phyloP scores from a whole-genome alignment of 495 filamentous ascomycete genomes.

The Aspergillus nanangensis region DNA sequence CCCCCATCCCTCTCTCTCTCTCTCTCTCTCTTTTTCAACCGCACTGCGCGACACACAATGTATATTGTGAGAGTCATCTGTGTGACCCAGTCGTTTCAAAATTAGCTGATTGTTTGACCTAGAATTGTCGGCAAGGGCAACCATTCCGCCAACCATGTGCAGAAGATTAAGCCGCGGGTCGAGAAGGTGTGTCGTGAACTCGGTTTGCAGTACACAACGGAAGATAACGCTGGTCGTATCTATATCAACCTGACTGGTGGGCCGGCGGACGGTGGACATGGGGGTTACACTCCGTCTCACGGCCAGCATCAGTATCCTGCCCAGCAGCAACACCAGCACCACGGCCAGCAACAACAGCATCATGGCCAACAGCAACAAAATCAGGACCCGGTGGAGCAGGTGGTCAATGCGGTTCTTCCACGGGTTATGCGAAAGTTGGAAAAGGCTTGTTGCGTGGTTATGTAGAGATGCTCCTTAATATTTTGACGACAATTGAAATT shows the following conservation, averaged over 20 bases:
- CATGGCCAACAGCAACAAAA: constrained; percentile 41
- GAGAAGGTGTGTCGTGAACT: constrained; percentile 79
- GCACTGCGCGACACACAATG: background rate
- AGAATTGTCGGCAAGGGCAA: constrained; percentile 93
- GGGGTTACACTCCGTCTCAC: constrained; percentile 29
- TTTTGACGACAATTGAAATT: background rate
- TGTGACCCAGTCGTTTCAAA: too few species aligned
- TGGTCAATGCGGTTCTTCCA: constrained; percentile 58
- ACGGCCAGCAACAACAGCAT: constrained; percentile 34
- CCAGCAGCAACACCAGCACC: constrained; percentile 23
- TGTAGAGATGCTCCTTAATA: constrained; percentile 47
- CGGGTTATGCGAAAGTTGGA: constrained; percentile 58
- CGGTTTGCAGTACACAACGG: constrained; percentile 74
- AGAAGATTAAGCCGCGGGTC: constrained; percentile 89
- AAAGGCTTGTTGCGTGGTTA: constrained; percentile 71
- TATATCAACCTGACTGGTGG: constrained; percentile 66
- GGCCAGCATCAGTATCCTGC: constrained; percentile 25
- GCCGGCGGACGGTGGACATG: constrained; percentile 44
- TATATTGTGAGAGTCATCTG: too few species aligned
- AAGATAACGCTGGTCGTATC: constrained; percentile 83
- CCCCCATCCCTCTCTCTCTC: background rate
- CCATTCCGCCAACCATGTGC: constrained; percentile 71
- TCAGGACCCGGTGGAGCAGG: constrained; percentile 59
- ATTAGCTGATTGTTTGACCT: too few species aligned
- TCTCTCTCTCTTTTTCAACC: background rate